Base-by-base conservation (phyloP, 257 asterid genomes). In the Hygrophila difformis region DNA sequence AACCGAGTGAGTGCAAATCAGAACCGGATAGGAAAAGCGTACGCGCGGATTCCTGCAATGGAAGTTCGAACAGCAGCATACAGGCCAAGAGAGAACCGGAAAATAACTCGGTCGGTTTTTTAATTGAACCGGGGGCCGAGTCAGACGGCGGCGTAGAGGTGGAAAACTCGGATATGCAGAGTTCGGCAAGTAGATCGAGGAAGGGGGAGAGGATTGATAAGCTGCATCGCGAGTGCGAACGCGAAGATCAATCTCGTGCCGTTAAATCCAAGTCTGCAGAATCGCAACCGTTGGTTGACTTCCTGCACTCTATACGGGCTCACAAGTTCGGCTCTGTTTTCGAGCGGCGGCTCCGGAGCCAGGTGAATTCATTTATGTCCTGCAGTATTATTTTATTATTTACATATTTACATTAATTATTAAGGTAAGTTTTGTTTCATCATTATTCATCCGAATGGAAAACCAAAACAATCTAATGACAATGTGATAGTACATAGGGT, bases 341-440 rank as follows among this genome's bases (percentile, higher is more conserved):
- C 64, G 63, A 63, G 51, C 84, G 93, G 44, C 84, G 84, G 67
- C 93, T 74, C 64, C 75, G 74, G 51, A 75, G 70, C 73, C 87
- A 81, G 87, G 93, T 81, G 41, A 73, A 18, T 10, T 33, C 10
- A 33, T 33, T 2, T 12, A 10, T 33, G 31, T 26, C 8, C 10
- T 33, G 2, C 37, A 33, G 6, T 33, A 5, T 5, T 33, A 33
- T 33, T 33, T 33, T 33, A n/a, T n/a, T n/a, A n/a, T n/a, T n/a
- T n/a, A n/a, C n/a, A n/a, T n/a, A n/a, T n/a, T n/a, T n/a, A n/a
- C n/a, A n/a, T n/a, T n/a, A n/a, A n/a, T n/a, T n/a, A n/a, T n/a
- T n/a, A n/a, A n/a, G n/a, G n/a, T n/a, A n/a, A n/a, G n/a, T n/a
- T n/a, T n/a, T n/a, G n/a, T n/a, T n/a, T n/a, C n/a, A n/a, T n/a